Evolutionary conservation across 208 protist genomes (phyloP), one percentile per base, ranked within the genome.

Genomic region (Wallacemonas sp.): DNA sequence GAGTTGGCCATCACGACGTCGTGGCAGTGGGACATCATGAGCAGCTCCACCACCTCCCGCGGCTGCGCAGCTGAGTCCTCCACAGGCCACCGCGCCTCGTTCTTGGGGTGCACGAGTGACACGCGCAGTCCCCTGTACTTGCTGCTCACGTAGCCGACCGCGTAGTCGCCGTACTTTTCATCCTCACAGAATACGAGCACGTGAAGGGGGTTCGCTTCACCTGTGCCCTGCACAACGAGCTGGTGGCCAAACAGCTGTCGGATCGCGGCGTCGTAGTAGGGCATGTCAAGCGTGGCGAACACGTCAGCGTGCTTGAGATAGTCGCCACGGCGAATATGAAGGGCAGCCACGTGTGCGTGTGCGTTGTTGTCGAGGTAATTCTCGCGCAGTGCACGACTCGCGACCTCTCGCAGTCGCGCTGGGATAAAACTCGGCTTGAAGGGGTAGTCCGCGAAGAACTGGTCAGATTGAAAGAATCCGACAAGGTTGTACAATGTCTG

Each of bases 1-100:
- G 87, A 93, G 77, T 96, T 96, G 1, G 90, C 87, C 81, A 96
- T 96, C 19, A 96, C 75, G 3, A 96, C 76, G 63, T 96, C 90
- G 62, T 91, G 64, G 72, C 90, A 96, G 44, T 76, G 71, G 27
- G 80, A 63, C 70, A 96, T 74, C 85, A 93, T 92, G 23, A 93
- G 48, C 49, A 96, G 56, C 61, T 96, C 90, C 55, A 91, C 32
- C 52, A 93, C 87, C 21, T 96, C 90, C 21, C 85, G 61, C n/a
- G 81, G 81, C 27, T 57, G 48, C n/a, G 16, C 44, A 0, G 14
- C 44, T 17, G 2, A 32, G 0, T 3, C 29, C 36, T 70, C 57
- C 36, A 57, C 11, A 16, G 8, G 2, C 8, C 21, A 54, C 38
- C 9, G 61, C 17, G 24, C 16, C 52, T 86, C 80, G 8, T 55